Conservation (phyloP, 805 yeast species). For the Candida pseudofarinosa region DNA sequence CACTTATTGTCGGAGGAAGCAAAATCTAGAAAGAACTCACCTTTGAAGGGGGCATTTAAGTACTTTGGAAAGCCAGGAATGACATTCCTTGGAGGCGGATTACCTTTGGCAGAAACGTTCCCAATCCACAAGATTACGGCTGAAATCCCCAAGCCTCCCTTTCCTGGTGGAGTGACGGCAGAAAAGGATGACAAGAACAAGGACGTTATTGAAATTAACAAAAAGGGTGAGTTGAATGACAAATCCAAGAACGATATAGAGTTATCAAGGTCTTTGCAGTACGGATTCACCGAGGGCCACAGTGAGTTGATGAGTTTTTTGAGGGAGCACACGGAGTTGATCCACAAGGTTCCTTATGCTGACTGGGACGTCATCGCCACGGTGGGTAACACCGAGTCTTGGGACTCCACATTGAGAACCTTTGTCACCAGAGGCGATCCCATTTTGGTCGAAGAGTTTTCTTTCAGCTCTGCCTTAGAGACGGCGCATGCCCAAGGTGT, state of each 20-base stretch:
- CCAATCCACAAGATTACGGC: constrained; percentile 80
- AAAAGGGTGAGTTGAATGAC: constrained; percentile 20
- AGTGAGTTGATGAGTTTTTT: constrained; percentile 64
- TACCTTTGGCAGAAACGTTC: constrained; percentile 86
- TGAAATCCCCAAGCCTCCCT: constrained; percentile 76
- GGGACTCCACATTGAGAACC: constrained; percentile 80
- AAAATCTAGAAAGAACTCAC: constrained; percentile 68
- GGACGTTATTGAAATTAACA: constrained; percentile 41
- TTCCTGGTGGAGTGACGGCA: constrained; percentile 73
- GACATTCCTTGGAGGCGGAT: constrained; percentile 91
- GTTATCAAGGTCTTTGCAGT: constrained; percentile 82
- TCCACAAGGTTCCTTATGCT: constrained; percentile 42
- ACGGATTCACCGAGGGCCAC: constrained; percentile 83
- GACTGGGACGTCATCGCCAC: constrained; percentile 72
- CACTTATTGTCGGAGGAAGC: constrained; percentile 80
- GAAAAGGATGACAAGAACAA: constrained; percentile 41
- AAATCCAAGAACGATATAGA: constrained; percentile 51
- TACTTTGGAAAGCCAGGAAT: constrained; percentile 70
- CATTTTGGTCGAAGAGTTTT: constrained; percentile 75
- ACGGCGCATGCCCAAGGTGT: constrained; percentile 72
- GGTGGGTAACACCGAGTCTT: constrained; percentile 85
- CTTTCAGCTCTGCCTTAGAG: constrained; percentile 83
- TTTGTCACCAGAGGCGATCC: constrained; percentile 75
- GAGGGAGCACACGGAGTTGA: constrained; percentile 64
- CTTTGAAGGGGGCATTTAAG: constrained; percentile 79